phyloP scores from a whole-genome alignment of 2,329 filamentous ascomycete genomes.

The Cytospora mali region DNA sequence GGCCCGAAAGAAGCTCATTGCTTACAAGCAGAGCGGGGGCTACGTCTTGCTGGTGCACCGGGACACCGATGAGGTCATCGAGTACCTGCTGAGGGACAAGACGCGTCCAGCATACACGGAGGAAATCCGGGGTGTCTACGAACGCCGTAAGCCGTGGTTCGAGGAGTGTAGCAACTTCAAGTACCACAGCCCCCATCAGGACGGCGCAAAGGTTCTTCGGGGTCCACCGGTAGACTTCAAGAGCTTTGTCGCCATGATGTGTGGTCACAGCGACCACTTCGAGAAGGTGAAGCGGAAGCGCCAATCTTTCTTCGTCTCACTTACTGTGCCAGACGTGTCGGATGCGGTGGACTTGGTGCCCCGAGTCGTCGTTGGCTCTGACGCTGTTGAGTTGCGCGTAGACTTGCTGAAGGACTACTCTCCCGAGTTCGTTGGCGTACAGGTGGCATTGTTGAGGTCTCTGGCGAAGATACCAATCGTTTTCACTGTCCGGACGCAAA shows the following conservation, averaged over 20 bases:
- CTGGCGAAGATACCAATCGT: slow-evolving; percentile 78
- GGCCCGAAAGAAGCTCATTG: slow-evolving; percentile 73
- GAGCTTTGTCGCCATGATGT: slow-evolving; percentile 71
- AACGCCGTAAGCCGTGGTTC: slow-evolving; percentile 87
- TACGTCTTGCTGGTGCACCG: slow-evolving; percentile 86
- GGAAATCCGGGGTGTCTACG: slow-evolving; percentile 88
- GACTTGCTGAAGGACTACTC: slow-evolving; percentile 81
- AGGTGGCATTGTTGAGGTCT: slow-evolving; percentile 78
- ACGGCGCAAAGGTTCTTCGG: slow-evolving; percentile 44
- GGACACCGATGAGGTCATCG: slow-evolving; percentile 83
- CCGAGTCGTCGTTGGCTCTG: slow-evolving; percentile 77
- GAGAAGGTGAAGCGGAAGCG: slow-evolving; percentile 62
- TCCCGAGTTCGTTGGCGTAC: slow-evolving; percentile 76
- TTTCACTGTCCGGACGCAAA: slow-evolving; percentile 84
- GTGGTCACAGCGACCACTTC: slow-evolving; percentile 61
- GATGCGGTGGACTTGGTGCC: slow-evolving; percentile 67
- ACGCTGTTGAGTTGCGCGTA: slow-evolving; percentile 92
- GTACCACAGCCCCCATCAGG: slow-evolving; percentile 77
- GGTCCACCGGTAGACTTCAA: slow-evolving; percentile 67
- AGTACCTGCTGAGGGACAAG: slow-evolving; percentile 86
- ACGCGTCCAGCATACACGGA: slow-evolving; percentile 90
- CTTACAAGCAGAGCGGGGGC: slow-evolving; percentile 76
- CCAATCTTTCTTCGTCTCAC: slow-evolving; percentile 88
- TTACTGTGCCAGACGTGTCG: slow-evolving; percentile 78
- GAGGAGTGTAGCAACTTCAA: slow-evolving; percentile 91